These are phyloP conservation scores for Colletotrichum truncatum DNA, from an alignment of 2,329 filamentous ascomycete genomes.

Conservation along the genomic window DNA sequence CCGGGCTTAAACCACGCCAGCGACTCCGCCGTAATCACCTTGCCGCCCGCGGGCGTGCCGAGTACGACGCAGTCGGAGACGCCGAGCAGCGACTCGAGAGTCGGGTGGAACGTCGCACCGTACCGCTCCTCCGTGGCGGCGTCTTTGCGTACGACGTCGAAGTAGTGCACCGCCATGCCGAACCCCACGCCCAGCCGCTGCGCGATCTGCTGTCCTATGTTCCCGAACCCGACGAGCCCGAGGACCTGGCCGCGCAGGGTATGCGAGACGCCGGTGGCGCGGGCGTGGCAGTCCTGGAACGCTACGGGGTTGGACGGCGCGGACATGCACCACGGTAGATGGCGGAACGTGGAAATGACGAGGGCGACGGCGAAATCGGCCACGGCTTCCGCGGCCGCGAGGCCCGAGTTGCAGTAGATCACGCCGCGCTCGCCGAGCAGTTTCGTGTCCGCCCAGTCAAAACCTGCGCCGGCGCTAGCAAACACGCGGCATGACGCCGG, in stretches of 20 bases:
- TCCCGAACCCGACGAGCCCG: slow-evolving; percentile 76
- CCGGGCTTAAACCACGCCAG: slow-evolving; percentile 63
- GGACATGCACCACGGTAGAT: slow-evolving; percentile 70
- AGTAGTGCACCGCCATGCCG: slow-evolving; percentile 73
- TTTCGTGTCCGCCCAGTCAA: slow-evolving; percentile 73
- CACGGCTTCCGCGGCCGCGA: slow-evolving; percentile 76
- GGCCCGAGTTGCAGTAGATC: slow-evolving; percentile 77
- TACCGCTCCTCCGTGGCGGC: slow-evolving; percentile 50
- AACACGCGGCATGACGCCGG: slow-evolving; percentile 67
- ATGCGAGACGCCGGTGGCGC: slow-evolving; percentile 66
- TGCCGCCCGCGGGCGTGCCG: slow-evolving; percentile 62
- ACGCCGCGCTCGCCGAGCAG: slow-evolving; percentile 70
- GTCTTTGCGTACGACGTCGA: slow-evolving; percentile 64
- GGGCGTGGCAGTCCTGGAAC: slow-evolving; percentile 68
- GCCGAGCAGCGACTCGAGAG: slow-evolving; percentile 60
- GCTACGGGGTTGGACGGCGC: slow-evolving; percentile 41
- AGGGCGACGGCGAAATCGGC: slow-evolving; percentile 77
- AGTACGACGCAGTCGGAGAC: slow-evolving; percentile 69
- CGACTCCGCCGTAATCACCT: slow-evolving; percentile 58
- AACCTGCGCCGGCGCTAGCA: slow-evolving; percentile 71
- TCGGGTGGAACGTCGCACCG: slow-evolving; percentile 58
- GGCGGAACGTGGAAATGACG: slow-evolving; percentile 75
- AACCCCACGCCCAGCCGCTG: slow-evolving; percentile 61
- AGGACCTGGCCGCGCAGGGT: slow-evolving; percentile 70
- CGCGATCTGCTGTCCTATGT: slow-evolving; percentile 71